Conservation (phyloP, 2,329 filamentous ascomycete genomes). For the Pestalotiopsis fici region DNA sequence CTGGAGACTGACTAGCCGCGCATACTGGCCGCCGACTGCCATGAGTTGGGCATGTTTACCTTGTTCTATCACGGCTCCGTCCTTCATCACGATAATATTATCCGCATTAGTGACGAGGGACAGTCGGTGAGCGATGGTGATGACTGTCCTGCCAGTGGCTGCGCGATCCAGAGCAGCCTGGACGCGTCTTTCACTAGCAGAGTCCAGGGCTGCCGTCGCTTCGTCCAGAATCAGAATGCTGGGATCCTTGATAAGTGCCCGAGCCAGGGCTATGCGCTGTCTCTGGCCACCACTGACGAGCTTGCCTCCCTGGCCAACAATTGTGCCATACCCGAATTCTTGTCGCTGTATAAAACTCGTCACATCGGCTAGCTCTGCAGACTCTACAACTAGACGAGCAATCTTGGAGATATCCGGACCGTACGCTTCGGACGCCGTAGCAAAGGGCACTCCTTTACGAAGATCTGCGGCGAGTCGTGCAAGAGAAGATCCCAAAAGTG, state of each 20-base stretch:
- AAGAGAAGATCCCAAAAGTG: slow-evolving; percentile 43
- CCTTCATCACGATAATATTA: slow-evolving; percentile 5
- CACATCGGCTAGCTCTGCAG: slow-evolving; percentile 53
- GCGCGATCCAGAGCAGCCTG: slow-evolving; percentile 58
- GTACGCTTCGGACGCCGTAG: not conserved
- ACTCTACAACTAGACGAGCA: slow-evolving; percentile 42
- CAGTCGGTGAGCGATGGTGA: slow-evolving; percentile 8
- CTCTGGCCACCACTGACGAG: slow-evolving; percentile 69
- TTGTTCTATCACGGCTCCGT: not conserved
- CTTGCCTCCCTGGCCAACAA: slow-evolving; percentile 65
- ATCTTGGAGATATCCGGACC: slow-evolving; percentile 39
- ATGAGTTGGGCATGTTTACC: not conserved
- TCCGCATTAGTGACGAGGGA: not conserved
- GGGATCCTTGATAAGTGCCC: slow-evolving; percentile 64
- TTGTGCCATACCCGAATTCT: slow-evolving; percentile 57
- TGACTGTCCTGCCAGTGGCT: not conserved
- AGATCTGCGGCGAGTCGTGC: slow-evolving; percentile 39
- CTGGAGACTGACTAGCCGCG: slow-evolving; percentile 65
- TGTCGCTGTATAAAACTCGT: slow-evolving; percentile 35
- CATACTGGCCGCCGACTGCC: slow-evolving; percentile 44
- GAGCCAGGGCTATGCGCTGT: slow-evolving; percentile 66
- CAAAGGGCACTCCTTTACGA: not conserved
- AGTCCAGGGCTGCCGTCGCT: slow-evolving; percentile 60
- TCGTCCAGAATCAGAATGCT: slow-evolving; percentile 68
- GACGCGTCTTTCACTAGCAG: slow-evolving; percentile 48